Base-by-base conservation (phyloP, 1,284 basidiomycete species). In the Cutaneotrichosporon sp. region DNA sequence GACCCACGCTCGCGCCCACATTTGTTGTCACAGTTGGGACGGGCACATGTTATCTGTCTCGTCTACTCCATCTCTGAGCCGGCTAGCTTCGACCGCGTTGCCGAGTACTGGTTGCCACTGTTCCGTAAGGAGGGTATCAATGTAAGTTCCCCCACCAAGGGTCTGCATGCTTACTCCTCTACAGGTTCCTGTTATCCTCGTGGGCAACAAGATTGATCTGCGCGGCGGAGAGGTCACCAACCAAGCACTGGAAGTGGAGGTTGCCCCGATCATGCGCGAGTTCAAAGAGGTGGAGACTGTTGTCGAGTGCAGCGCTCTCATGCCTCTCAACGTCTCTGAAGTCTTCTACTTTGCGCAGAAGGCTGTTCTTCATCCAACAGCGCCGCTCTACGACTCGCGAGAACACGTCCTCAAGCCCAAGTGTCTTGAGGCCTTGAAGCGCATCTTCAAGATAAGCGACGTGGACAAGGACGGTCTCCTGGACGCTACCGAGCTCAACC, bases 271-370 rank as follows among this genome's bases (percentile, higher is more conserved):
- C 58, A 96, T 96, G 92, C 86, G 87, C 62, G 91, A 96, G 73
- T 96, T 93, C 83, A 97, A 97, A 90, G 90, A 94, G 82, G 91
- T 97, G 48, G 93, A 98, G 75, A 97, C 94, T 22, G 97, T 93
- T 67, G 89, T 98, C 33, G 94, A 97, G 77, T 96, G 92, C 71
- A 94, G 90, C 10, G 92, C 93, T 0, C 85, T 87, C 65, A 78
- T 87, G 46, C 86, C 88, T 20, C 74, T 93, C 56, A 98, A 98
- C 76, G 87, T 98, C 46, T 93, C 91, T 30, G 94, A 97, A 74
- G 90, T 97, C n/a, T 96, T 98, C 77, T 97, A 96, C 75, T 97
- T 97, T 74, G 94, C 96, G 1, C 94, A 97, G 76, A 97, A 97
- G 72, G 96, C 96, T 5, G 96, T 98, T 22, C 79, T 97, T 15